Evolutionary conservation across 2,329 filamentous ascomycete genomes (phyloP), one percentile per base, ranked within the genome.

Genomic region (Ophiosphaerella korrae): DNA sequence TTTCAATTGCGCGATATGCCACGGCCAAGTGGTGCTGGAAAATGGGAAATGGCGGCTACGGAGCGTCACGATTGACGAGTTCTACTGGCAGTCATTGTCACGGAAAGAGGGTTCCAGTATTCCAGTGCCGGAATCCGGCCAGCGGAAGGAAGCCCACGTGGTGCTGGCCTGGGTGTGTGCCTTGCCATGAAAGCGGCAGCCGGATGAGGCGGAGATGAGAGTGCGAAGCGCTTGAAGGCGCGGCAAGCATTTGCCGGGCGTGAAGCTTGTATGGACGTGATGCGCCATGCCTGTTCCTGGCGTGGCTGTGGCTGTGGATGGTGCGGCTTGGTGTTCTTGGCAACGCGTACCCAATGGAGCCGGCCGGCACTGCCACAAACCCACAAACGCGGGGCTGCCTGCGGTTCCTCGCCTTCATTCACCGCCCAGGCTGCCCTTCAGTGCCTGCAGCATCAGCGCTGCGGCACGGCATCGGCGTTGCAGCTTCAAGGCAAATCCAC

Each of bases 41-140:
- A 48, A 66, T 29, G 57, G 62, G 0, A 61, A 57, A 36, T 68
- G 62, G 62, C 50, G 60, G 7, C 46, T 66, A 14, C 66, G 62
- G 65, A 66, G 58, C 49, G 55, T 66, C 12, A 66, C 62, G 0
- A 66, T 66, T 23, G 64, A 68, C 33, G 63, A 66, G 38, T 64
- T 65, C 40, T 68, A 68, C 49, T 66, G 64, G 62, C 49, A 57
- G 33, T 66, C 58, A 4, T 40, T 57, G 26, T 54, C 55, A 7
- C 66, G 65, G 65, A 50, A 53, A 50, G 53, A 55, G 11, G 64
- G 63, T 8, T 66, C n/a, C n/a, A n/a, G n/a, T n/a, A n/a, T n/a
- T n/a, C 61, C 56, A 55, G 31, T 67, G 64, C 48, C 45, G 57
- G 11, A 64, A 67, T 49, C 43, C 48, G 7, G 63, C 65, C 16